phyloP scores from a whole-genome alignment of 116 monocot species.

The Posidonia oceanica region DNA sequence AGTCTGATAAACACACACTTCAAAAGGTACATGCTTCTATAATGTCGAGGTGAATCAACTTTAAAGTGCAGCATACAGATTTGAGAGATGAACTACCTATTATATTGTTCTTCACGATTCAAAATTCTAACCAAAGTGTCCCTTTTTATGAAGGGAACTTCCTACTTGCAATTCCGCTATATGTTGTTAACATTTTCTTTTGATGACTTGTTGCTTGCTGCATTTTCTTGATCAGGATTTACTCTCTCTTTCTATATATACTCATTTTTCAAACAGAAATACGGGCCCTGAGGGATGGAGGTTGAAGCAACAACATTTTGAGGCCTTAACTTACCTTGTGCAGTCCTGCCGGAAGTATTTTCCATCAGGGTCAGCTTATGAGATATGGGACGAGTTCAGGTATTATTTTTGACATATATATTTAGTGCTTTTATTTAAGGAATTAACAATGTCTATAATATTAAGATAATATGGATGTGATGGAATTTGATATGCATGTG shows the following conservation, averaged over 20 bases:
- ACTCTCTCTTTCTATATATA: neutral
- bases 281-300: conserved; percentile 98
- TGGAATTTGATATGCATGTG: too few relatives aligned
- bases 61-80: neutral
- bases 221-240: too few relatives aligned
- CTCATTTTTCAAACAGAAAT: conserved; percentile 40
- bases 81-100: too few relatives aligned
- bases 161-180: too few relatives aligned
- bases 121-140: too few relatives aligned
- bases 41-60: neutral
- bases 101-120: too few relatives aligned
- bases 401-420: conserved; percentile 13
- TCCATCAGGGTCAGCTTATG: conserved; percentile 66
- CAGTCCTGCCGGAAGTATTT: conserved; percentile 75
- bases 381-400: conserved; percentile 96
- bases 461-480: too few relatives aligned
- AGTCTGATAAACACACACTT: conserved; percentile 79
- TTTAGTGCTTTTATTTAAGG: neutral
- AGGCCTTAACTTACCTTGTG: conserved; percentile 69
- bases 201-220: too few relatives aligned
- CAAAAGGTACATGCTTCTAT: conserved; percentile 46
- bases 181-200: too few relatives aligned
- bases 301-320: conserved; percentile 81
- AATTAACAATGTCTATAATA: neutral
- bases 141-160: too few relatives aligned